phyloP scores from a whole-genome alignment of 352 stramenopile species.

The Phytophthora meadii region DNA sequence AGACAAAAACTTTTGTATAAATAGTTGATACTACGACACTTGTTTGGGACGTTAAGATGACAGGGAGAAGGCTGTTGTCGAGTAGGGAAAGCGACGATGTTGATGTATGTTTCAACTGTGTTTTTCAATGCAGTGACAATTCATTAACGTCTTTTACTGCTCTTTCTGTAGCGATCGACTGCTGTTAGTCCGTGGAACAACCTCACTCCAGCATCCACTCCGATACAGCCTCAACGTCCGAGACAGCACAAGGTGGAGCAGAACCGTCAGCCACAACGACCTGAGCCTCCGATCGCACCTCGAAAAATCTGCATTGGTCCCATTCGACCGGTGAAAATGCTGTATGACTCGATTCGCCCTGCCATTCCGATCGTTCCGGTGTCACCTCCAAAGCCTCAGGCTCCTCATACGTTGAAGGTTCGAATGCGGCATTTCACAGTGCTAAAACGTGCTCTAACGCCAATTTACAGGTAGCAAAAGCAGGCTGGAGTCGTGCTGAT shows the following conservation, averaged over 20 bases:
- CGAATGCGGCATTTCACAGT: neutral
- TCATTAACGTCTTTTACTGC: neutral
- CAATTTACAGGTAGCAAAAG: constrained; percentile 26
- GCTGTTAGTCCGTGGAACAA: constrained; percentile 32
- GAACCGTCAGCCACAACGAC: constrained; percentile 8
- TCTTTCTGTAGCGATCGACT: constrained; percentile 12
- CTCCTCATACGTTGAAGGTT: constrained; percentile 27
- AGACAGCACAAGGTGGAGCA: constrained; percentile 2
- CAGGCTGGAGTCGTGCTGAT: constrained; percentile 14
- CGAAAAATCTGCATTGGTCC: constrained; percentile 28
- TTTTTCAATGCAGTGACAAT: neutral
- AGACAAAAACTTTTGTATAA: constrained; percentile 1
- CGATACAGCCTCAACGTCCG: constrained; percentile 17
- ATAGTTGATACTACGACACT: constrained; percentile 3
- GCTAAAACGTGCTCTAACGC: too few species aligned
- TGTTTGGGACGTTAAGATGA: constrained; percentile 5
- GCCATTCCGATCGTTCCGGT: constrained; percentile 14
- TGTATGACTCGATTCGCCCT: constrained; percentile 8
- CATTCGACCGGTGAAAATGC: constrained; percentile 35
- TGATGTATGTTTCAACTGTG: constrained; percentile 9
- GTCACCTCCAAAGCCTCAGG: neutral
- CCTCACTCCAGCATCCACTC: constrained; percentile 25
- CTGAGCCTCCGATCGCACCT: constrained; percentile 13
- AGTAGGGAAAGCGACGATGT: constrained; percentile 26
- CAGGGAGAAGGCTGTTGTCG: constrained; percentile 13